Evolutionary conservation across 1,139 yeast genomes (phyloP), one percentile per base, ranked within the genome.

Genomic region (Insectozyma bohioensis): DNA sequence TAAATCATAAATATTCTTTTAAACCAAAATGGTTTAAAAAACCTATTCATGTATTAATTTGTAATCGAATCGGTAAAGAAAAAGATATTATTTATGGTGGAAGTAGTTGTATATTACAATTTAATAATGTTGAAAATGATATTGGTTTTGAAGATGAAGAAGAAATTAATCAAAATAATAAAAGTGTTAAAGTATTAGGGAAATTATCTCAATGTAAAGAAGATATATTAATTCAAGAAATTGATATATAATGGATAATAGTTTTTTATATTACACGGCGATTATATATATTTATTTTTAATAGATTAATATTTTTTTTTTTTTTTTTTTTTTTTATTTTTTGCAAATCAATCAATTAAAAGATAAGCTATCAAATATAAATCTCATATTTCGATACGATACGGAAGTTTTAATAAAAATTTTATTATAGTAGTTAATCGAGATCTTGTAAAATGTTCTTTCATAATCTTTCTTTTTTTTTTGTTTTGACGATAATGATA

Each of bases 61-160:
- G 85, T 45, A 87, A 88, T 52, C 61, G 96, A 39, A 62, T 76
- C 8, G 97, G 97, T 0, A 63, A 80, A 24, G 97, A 88, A 54
- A 78, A 67, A 27, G 74, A 75, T 20, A 73, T 81, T 1, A 55
- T 80, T 39, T 90, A 84, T 45, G 94, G 85, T 0, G 95, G 95
- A 1, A 72, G 87, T 1, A 74, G 84, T 5, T 56, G 72, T 9
- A 75, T 83, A 5, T 57, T 75, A 33, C 70, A 72, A 41, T 80
- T 81, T 45, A 65, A 63, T 36, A 72, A 72, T 5, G 30, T 3
- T 5, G 16, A 13, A 5, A 14, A 22, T 24, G 32, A 25, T 15
- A 14, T 5, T 9, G 54, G 51, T 2, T 15, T 21, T 13, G 16
- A 22, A 3, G 15, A 23, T 19, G 45, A 58, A 13, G 44, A 42